Percentiles rank a stretch among this genome's conserved stretches.
These are phyloP conservation scores for Fusarium chlamydosporum DNA, from an alignment of 2,329 filamentous ascomycete species.

Conservation along the genomic window DNA sequence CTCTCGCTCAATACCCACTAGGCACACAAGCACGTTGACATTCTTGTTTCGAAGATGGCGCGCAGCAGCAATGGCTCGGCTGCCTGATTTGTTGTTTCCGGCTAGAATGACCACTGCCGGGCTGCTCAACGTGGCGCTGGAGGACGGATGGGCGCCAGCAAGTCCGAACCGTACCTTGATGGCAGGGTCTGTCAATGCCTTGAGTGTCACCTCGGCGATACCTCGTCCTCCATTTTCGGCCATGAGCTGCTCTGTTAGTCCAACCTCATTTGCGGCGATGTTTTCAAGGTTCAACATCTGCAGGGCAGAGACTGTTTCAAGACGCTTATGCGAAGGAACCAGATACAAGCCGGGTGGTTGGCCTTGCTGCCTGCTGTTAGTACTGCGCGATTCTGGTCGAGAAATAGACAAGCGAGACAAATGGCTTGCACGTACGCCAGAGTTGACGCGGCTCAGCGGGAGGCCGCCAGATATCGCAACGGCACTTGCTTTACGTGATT, in stretches of 20 bases:
- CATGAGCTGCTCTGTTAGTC: constrained; percentile 89
- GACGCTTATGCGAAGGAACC: constrained; percentile 67
- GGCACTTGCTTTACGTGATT: constrained; percentile 70
- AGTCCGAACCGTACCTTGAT: constrained; percentile 67
- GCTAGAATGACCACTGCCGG: constrained; percentile 80
- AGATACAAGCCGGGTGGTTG: constrained; percentile 66
- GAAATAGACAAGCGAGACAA: constrained; percentile 53
- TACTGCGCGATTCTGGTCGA: constrained; percentile 51
- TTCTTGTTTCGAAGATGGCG: constrained; percentile 89
- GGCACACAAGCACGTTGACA: constrained; percentile 82
- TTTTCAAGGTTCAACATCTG: constrained; percentile 96
- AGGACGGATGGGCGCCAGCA: constrained; percentile 57
- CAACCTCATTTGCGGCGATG: constrained; percentile 87
- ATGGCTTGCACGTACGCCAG: constrained; percentile 57
- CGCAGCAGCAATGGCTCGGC: constrained; percentile 85
- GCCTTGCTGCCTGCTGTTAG: constrained; percentile 56
- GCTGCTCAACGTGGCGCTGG: constrained; percentile 51
- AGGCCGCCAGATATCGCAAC: constrained; percentile 55
- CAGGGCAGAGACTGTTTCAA: constrained; percentile 77
- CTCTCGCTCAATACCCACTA: constrained; percentile 88
- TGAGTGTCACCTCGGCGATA: constrained; percentile 85
- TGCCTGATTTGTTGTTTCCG: constrained; percentile 93
- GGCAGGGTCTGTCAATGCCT: constrained; percentile 74
- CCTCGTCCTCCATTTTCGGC: constrained; percentile 91
- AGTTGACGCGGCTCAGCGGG: constrained; percentile 64